Conservation (phyloP, 1,139 yeast species). For the Trichomonascaceae sp. region DNA sequence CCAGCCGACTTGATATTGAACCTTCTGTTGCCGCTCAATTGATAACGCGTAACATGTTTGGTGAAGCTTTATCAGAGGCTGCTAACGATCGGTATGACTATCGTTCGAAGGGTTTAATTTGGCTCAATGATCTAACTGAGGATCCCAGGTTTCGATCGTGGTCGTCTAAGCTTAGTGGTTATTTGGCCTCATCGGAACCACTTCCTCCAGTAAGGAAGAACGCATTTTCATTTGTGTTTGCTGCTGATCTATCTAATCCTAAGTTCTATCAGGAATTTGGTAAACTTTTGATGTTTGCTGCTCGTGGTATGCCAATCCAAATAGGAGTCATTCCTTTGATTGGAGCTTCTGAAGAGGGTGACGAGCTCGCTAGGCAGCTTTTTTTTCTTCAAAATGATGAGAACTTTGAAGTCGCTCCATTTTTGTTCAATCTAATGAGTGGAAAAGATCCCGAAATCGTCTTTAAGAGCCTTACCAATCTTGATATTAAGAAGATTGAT, state of each 20-base stretch:
- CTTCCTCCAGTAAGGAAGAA: constrained; percentile 69
- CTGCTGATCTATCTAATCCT: constrained; percentile 53
- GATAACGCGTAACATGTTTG: constrained; percentile 18
- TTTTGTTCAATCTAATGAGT: constrained; percentile 28
- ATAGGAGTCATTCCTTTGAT: constrained; percentile 70
- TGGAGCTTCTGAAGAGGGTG: constrained; percentile 19
- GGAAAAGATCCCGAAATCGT: constrained; percentile 23
- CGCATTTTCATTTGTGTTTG: constrained; percentile 68
- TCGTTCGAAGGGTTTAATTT: constrained; percentile 47
- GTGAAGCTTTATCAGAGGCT: constrained; percentile 10
- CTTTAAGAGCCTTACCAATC: constrained; percentile 25
- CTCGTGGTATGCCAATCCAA: constrained; percentile 66
- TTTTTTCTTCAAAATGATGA: constrained; percentile 18
- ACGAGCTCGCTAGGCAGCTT: constrained; percentile 32
- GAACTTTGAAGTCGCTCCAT: background rate
- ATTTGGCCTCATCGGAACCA: constrained; percentile 32
- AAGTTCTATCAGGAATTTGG: constrained; percentile 45
- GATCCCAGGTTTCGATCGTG: constrained; percentile 52
- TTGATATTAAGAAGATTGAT: constrained; percentile 13
- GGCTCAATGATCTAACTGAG: constrained; percentile 67
- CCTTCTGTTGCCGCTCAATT: constrained; percentile 15
- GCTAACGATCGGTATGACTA: constrained; percentile 36
- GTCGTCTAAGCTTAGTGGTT: constrained; percentile 41
- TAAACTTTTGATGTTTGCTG: constrained; percentile 38
- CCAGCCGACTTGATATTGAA: constrained; percentile 13